Percentiles rank a stretch among this genome's conserved stretches.
Evolutionary conservation across 495 filamentous ascomycete species (phyloP).

Genomic region (Terfezia boudieri): DNA sequence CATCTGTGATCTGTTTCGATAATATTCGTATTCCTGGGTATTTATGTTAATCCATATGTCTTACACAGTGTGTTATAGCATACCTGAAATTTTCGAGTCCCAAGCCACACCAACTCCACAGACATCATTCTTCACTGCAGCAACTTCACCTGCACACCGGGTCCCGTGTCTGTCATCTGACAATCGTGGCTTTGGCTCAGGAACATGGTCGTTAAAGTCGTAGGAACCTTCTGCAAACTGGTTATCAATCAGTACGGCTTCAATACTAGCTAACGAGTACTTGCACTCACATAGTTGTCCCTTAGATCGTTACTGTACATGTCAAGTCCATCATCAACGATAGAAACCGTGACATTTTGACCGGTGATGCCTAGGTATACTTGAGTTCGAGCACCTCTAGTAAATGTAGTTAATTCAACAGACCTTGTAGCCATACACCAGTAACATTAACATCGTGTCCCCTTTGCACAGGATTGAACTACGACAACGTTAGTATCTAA

Average conservation of each 20-base stretch:
- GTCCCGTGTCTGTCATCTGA: conserved; percentile 77
- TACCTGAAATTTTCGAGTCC: conserved; percentile 63
- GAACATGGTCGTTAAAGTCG: conserved; percentile 72
- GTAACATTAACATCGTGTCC: conserved; percentile 93
- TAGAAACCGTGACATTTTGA: conserved; percentile 65
- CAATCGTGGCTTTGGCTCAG: conserved; percentile 58
- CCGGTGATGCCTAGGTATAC: conserved; percentile 41
- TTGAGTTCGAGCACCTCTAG: neutral
- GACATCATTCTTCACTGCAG: conserved; percentile 74
- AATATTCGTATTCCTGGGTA: conserved; percentile 49
- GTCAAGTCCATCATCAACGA: conserved; percentile 90
- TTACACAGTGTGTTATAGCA: neutral
- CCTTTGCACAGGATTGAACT: conserved; percentile 50
- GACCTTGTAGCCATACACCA: conserved; percentile 64
- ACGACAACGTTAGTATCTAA: neutral
- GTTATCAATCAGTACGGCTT: neutral
- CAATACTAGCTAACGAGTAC: neutral
- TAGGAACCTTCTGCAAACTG: conserved; percentile 80
- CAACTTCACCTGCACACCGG: conserved; percentile 81
- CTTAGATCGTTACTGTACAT: conserved; percentile 92
- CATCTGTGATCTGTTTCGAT: conserved; percentile 70
- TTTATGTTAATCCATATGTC: neutral
- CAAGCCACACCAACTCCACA: conserved; percentile 91
- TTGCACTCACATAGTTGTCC: conserved; percentile 34
- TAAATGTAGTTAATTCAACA: neutral